A percentile compares a stretch with the other conserved stretches of the same genome.
These are phyloP conservation scores for Eucalyptus regnans DNA, from an alignment of 345 rosid species.

Conservation along the genomic window DNA sequence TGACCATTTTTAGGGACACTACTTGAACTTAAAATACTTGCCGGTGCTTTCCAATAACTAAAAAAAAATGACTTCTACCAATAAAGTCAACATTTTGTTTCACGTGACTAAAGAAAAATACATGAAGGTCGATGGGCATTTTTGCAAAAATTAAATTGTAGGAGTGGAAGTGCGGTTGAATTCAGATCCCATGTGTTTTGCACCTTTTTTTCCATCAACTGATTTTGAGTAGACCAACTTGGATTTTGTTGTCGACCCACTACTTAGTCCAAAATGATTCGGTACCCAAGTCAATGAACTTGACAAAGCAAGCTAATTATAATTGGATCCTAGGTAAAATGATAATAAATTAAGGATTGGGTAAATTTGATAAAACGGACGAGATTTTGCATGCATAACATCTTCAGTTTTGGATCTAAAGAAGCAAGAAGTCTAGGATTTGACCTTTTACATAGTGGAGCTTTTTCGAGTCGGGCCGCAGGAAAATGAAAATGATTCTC, in stretches of 20 bases:
- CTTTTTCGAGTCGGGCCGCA: background rate
- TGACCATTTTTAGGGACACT: background rate
- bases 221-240: background rate
- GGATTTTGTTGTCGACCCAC: conserved; percentile 12
- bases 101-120: background rate
- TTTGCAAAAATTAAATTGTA: background rate
- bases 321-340: background rate
- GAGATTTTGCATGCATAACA: background rate
- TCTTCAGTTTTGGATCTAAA: background rate
- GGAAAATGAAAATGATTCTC: background rate
- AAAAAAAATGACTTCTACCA: background rate
- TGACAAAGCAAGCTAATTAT: background rate
- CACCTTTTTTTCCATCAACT: background rate
- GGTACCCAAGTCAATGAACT: background rate
- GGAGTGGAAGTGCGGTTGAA: background rate
- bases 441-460: background rate
- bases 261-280: background rate
- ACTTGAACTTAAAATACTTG: background rate
- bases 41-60: background rate
- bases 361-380: background rate
- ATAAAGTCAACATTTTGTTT: background rate
- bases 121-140: background rate
- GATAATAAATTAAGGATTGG: background rate
- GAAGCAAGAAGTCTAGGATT: background rate
- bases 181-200: background rate